A percentile compares a stretch with the other conserved stretches of the same genome.
Conservation (phyloP, 352 stramenopile species). For the Phytophthora syringae region DNA sequence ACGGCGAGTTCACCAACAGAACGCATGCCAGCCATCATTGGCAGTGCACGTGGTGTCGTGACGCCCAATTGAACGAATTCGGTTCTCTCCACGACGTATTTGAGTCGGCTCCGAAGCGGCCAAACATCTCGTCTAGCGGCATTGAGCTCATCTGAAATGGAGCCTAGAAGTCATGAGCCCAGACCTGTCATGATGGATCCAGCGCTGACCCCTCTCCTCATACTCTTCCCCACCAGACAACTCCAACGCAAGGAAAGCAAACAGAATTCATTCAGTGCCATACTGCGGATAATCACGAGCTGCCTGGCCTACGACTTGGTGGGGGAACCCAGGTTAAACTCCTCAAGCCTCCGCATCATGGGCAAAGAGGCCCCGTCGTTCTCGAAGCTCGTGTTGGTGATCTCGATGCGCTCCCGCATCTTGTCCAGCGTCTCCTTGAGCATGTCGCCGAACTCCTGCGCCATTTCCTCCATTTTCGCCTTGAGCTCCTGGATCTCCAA, state of each 20-base stretch:
- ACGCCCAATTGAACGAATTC: slow-evolving; percentile 39
- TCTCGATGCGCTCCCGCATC: slow-evolving; percentile 95
- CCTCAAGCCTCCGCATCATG: slow-evolving; percentile 86
- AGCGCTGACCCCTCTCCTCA: too few species aligned
- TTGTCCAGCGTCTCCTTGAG: slow-evolving; percentile 95
- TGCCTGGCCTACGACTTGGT: too few species aligned
- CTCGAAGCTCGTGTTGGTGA: slow-evolving; percentile 92
- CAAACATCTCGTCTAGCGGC: slow-evolving; percentile 24
- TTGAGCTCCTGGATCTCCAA: slow-evolving; percentile 91
- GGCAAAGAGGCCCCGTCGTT: slow-evolving; percentile 69
- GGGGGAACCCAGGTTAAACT: slow-evolving; percentile 84
- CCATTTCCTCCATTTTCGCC: slow-evolving; percentile 95
- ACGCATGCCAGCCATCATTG: slow-evolving; percentile 59
- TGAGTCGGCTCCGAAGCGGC: slow-evolving; percentile 11
- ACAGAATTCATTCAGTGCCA: too few species aligned
- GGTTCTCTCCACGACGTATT: slow-evolving; percentile 37
- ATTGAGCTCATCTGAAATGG: slow-evolving; percentile 17
- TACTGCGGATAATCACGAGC: too few species aligned
- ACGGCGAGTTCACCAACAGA: slow-evolving; percentile 52
- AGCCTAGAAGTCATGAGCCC: too few species aligned
- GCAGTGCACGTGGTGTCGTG: slow-evolving; percentile 67
- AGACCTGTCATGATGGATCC: too few species aligned
- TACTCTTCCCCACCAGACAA: too few species aligned
- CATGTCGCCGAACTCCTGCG: slow-evolving; percentile 94
- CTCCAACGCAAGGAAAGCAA: too few species aligned